A percentile compares a stretch with the other conserved stretches of the same genome.
These are phyloP conservation scores for Candida orba DNA, from an alignment of 805 yeast species.

Conservation along the genomic window DNA sequence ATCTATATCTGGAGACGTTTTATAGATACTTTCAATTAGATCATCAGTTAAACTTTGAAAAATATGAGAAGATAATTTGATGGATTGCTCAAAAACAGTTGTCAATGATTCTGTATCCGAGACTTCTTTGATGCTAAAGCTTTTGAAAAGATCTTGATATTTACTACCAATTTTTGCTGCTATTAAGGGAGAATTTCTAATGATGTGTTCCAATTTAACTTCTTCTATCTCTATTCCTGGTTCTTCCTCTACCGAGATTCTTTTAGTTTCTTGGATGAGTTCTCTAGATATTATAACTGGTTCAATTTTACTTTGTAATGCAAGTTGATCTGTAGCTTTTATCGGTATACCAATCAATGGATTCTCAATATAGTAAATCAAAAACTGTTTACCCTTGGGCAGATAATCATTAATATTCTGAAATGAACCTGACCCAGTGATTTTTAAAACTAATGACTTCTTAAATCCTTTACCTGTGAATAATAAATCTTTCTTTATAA, in stretches of 20 bases:
- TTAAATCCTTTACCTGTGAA: constrained; percentile 55
- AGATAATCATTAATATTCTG: constrained; percentile 49
- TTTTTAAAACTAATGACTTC: constrained; percentile 34
- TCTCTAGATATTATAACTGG: background rate
- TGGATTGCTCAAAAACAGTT: constrained; percentile 22
- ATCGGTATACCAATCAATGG: constrained; percentile 40
- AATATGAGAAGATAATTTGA: constrained; percentile 22
- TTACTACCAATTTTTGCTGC: constrained; percentile 32
- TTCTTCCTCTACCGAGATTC: background rate
- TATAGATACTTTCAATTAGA: constrained; percentile 19
- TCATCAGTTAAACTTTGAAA: constrained; percentile 22
- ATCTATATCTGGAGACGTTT: constrained; percentile 33
- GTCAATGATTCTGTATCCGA: constrained; percentile 23
- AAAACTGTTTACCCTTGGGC: constrained; percentile 47
- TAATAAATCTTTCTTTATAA: constrained; percentile 47
- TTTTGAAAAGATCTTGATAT: constrained; percentile 32
- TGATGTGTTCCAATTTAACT: constrained; percentile 31
- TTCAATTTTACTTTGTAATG: background rate
- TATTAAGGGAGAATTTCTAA: constrained; percentile 33
- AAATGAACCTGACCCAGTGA: constrained; percentile 41
- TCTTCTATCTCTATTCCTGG: constrained; percentile 3
- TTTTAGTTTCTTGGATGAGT: background rate
- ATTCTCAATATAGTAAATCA: constrained; percentile 50
- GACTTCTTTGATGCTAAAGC: constrained; percentile 28
- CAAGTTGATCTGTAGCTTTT: constrained; percentile 5